Evolutionary conservation across 2,329 filamentous ascomycete species (phyloP).

Genomic region (Aspergillus fumigatus): DNA sequence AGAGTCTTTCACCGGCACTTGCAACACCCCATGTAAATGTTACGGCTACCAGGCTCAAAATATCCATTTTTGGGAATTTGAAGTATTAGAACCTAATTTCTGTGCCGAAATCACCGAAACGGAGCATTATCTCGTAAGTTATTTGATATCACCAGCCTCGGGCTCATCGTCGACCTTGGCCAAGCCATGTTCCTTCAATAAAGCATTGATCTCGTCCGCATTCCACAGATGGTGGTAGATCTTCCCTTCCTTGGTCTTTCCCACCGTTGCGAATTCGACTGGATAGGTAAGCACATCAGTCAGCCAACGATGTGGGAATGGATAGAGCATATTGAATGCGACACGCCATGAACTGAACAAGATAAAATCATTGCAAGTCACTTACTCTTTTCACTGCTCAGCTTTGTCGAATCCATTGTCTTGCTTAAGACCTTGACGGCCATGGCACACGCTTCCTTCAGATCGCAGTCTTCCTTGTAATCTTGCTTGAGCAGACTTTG

Average conservation of each 20-base stretch:
- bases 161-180: slow-evolving; percentile 72
- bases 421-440: slow-evolving; percentile 99
- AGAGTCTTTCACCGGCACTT: slow-evolving; percentile 1
- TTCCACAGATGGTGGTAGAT: slow-evolving; percentile 98
- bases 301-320: slow-evolving; percentile 7
- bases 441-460: slow-evolving; percentile 95
- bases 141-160: slow-evolving; percentile 51
- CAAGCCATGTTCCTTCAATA: slow-evolving; percentile 92
- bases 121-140: slow-evolving; percentile 23
- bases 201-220: slow-evolving; percentile 88
- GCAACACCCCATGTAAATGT: neutral
- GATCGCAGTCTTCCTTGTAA: slow-evolving; percentile 95
- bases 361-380: slow-evolving; percentile 15
- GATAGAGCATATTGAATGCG: neutral
- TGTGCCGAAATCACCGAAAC: slow-evolving; percentile 24
- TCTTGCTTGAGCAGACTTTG: slow-evolving; percentile 98
- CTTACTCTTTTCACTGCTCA: slow-evolving; percentile 98
- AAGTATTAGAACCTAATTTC: slow-evolving; percentile 20
- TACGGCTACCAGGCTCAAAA: slow-evolving; percentile 7
- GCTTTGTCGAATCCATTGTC: slow-evolving; percentile 99
- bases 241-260: slow-evolving; percentile 88
- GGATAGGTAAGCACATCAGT: slow-evolving; percentile 10
- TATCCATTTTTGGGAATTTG: neutral
- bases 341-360: neutral
- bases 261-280: slow-evolving; percentile 99